Base-by-base conservation (phyloP, 805 yeast species). In the Saturnispora serradocipensis region DNA sequence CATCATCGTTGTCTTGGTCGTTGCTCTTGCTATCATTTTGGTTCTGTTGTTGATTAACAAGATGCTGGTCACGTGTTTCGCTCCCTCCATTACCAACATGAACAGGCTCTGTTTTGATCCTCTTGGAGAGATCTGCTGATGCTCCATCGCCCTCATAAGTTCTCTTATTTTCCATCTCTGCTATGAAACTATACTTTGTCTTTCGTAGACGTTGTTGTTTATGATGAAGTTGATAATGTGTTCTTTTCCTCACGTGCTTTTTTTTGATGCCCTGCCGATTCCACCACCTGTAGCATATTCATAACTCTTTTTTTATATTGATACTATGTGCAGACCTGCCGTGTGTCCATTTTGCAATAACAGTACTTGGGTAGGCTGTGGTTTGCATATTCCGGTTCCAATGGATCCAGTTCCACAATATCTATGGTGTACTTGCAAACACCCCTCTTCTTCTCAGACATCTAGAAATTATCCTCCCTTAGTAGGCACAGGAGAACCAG, bases 331-430 rank as follows among this genome's bases (percentile, higher is more conserved):
- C 56, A 67, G 64, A 58, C 63, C 71, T 46, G 57, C 67, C 25
- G 45, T 48, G 25, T 72, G 75, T 56, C 52, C 67, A 6, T 52
- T 50, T 25, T 72, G 75, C 54, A 46, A 56, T 8, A 58, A 60
- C 15, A 50, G 60, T 2, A 54, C 76, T 18, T 74, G 77, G 77
- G 58, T 58, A 28, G 78, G 78, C 15, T 74, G 78, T 61, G 78
- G 78, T 3, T 45, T 58, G 35, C 78, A 74, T 54, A 64, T 73
- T 39, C 69, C 75, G 10, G 22, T 56, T 1, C 75, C 75, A 11
- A 71, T 74, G 76, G 53, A 58, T n/a, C 53, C 55, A 5, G 56
- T 60, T 16, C 68, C 73, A 11, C 64, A 65, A 48, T 67, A 61
- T 9, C 52, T 69, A 36, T 72, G 76, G 75, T 68, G 73, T 51